These are phyloP conservation scores for Acacia concinna DNA, from an alignment of 331 rosid species.

Conservation along the genomic window DNA sequence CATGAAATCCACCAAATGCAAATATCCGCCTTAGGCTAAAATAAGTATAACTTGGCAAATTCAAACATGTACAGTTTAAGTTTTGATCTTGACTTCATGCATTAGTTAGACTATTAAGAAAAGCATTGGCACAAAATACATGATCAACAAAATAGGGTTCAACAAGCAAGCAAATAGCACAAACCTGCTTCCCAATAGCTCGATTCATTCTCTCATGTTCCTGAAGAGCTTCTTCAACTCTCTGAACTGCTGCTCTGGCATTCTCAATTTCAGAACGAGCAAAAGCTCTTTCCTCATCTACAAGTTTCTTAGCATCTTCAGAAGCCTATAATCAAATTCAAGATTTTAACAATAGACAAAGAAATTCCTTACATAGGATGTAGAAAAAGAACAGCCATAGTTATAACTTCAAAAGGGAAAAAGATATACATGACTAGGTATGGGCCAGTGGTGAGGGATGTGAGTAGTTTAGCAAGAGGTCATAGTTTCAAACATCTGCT, in stretches of 20 bases:
- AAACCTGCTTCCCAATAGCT: constrained; percentile 84
- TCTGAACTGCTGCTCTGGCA: constrained; percentile 92
- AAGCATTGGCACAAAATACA: background rate
- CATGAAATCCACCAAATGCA: background rate
- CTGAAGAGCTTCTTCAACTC: constrained; percentile 88
- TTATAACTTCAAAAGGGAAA: background rate
- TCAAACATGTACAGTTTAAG: background rate
- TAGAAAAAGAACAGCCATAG: background rate
- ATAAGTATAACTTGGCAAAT: background rate
- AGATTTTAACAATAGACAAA: constrained; percentile 27
- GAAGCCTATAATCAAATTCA: constrained; percentile 68
- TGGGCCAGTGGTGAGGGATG: background rate
- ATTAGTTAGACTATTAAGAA: background rate
- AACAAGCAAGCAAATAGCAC: constrained; percentile 25
- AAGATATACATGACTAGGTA: background rate
- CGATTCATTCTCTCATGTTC: constrained; percentile 80
- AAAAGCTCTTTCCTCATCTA: constrained; percentile 90
- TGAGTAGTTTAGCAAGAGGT: background rate
- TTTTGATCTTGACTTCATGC: background rate
- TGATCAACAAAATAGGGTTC: constrained; percentile 1
- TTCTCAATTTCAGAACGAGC: constrained; percentile 92
- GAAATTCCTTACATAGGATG: constrained; percentile 13
- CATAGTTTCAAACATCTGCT: background rate
- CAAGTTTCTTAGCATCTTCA: constrained; percentile 91
- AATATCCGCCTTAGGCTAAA: constrained; percentile 1